Conservation (phyloP, 108 stramenopile species). For the Licmophora abbreviata region DNA sequence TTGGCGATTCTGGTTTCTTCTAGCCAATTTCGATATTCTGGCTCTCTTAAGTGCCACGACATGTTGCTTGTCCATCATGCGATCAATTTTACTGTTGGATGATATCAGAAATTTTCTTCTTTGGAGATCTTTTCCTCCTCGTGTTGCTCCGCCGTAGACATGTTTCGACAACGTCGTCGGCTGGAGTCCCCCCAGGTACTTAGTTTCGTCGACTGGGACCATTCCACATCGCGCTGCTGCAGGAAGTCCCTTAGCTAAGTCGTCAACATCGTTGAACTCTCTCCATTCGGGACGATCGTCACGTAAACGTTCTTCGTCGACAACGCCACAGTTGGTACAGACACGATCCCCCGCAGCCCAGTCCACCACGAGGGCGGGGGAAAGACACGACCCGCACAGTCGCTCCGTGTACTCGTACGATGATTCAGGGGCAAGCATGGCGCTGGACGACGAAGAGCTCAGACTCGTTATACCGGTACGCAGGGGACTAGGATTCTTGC, state of each 20-base stretch:
- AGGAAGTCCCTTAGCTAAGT: constrained; percentile 27
- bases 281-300: constrained; percentile 58
- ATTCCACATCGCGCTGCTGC: constrained; percentile 31
- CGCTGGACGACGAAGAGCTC: not conserved
- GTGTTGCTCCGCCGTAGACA: constrained; percentile 18
- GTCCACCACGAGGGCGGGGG: constrained; percentile 28
- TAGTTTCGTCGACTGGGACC: constrained; percentile 37
- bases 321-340: constrained; percentile 53
- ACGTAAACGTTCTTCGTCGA: constrained; percentile 32
- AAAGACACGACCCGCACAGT: constrained; percentile 31
- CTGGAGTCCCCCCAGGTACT: constrained; percentile 47
- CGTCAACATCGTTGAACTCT: constrained; percentile 41
- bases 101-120: constrained; percentile 26
- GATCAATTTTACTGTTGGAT: constrained; percentile 32
- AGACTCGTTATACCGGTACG: too few species aligned
- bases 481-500: too few species aligned
- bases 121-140: not conserved
- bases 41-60: constrained; percentile 23
- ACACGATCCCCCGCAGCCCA: constrained; percentile 55
- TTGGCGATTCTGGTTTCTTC: constrained; percentile 13
- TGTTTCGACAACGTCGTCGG: constrained; percentile 39
- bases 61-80: constrained; percentile 35
- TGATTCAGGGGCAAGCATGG: constrained; percentile 2
- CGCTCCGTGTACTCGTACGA: constrained; percentile 21
- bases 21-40: constrained; percentile 17